Percentiles rank a stretch among this genome's conserved stretches.
phyloP scores from a whole-genome alignment of 202 grass and related monocot species.

The Dendrocalamus latiflorus region DNA sequence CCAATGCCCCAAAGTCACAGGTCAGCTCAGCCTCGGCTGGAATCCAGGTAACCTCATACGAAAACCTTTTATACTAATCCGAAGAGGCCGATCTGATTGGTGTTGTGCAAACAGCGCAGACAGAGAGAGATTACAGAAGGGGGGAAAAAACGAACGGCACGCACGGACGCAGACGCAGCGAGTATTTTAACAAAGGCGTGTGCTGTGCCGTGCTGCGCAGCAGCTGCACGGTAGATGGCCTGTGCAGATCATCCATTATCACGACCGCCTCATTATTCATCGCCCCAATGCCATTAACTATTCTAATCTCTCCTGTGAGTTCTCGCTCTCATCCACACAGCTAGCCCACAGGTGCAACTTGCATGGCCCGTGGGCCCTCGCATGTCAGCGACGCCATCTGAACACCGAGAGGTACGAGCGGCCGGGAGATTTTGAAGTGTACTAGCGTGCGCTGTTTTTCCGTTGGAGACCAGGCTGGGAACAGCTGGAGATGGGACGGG shows the following conservation, averaged over 20 bases:
- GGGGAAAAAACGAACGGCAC: no score
- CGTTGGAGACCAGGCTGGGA: conserved; percentile 34
- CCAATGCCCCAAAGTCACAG: conserved; percentile 21
- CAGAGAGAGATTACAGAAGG: neutral
- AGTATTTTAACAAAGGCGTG: neutral
- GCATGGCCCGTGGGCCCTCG: neutral
- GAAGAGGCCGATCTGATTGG: neutral
- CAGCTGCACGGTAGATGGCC: neutral
- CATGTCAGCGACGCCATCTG: neutral
- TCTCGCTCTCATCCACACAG: neutral
- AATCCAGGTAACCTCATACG: neutral
- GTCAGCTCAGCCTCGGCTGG: conserved; percentile 13
- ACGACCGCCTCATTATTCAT: neutral
- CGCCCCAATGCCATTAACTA: neutral
- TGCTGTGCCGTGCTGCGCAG: no score
- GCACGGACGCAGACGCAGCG: conserved; percentile 6
- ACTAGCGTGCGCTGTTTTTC: neutral
- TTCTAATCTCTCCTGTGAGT: neutral
- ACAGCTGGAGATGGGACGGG: neutral
- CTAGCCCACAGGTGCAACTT: conserved; percentile 6
- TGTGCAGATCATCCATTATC: conserved; percentile 9
- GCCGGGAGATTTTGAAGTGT: neutral
- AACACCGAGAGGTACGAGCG: neutral
- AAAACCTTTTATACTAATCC: neutral
- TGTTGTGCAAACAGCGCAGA: neutral